These are phyloP conservation scores for Leptographium radiaticola DNA, from an alignment of 2,329 filamentous ascomycete genomes.

Conservation along the genomic window DNA sequence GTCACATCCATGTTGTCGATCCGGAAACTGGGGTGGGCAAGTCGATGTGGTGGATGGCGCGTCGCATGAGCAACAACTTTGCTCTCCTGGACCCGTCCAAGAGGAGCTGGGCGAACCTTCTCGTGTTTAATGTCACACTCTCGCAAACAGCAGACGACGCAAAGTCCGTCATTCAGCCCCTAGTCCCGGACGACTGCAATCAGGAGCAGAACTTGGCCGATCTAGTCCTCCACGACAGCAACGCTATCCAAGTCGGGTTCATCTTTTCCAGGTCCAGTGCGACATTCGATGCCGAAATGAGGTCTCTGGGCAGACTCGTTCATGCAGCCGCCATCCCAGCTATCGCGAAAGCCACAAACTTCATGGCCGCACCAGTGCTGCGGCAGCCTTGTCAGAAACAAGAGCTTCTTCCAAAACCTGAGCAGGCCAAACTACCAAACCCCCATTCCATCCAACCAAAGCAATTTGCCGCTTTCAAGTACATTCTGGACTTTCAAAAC, in stretches of 20 bases:
- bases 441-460: constrained; percentile 5
- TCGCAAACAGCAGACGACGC: background rate
- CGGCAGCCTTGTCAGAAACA: background rate
- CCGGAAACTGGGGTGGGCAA: background rate
- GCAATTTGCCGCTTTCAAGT: constrained; percentile 13
- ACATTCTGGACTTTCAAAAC: constrained; percentile 12
- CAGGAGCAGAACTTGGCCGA: background rate
- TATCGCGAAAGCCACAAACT: background rate
- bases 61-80: constrained; percentile 10
- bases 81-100: background rate
- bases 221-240: constrained; percentile 3
- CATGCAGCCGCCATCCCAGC: background rate
- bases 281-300: constrained; percentile 11
- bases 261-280: constrained; percentile 10
- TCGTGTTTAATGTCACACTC: constrained; percentile 9
- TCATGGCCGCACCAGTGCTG: background rate
- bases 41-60: constrained; percentile 8
- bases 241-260: constrained; percentile 6
- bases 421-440: background rate
- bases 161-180: background rate
- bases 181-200: constrained; percentile 3
- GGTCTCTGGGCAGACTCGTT: constrained; percentile 6
- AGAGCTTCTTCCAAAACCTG: background rate
- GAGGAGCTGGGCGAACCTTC: constrained; percentile 4
- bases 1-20: constrained; percentile 6